These are phyloP conservation scores for Drosera spatulata DNA, from an alignment of 179 eudicot species.

Conservation along the genomic window DNA sequence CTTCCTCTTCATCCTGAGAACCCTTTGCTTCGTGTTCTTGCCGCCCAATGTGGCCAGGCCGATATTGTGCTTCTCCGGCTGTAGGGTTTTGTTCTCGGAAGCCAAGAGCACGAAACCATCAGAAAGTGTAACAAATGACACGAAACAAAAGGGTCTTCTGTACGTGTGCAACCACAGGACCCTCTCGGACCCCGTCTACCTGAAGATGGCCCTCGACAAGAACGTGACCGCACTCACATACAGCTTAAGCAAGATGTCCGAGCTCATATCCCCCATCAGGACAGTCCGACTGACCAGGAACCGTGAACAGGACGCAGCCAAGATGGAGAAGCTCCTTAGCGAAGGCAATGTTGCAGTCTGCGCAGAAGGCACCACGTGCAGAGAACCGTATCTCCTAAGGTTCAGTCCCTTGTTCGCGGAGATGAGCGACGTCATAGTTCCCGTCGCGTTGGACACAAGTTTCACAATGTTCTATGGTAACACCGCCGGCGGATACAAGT, in stretches of 20 bases:
- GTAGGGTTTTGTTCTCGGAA: conserved; percentile 17
- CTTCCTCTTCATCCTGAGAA: conserved; percentile 29
- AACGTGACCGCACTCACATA: conserved; percentile 58
- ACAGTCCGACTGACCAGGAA: conserved; percentile 44
- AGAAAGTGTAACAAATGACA: neutral
- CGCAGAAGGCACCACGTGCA: conserved; percentile 37
- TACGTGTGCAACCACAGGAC: conserved; percentile 73
- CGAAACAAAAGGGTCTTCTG: conserved; percentile 24
- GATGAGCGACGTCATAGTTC: no score
- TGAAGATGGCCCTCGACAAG: conserved; percentile 34
- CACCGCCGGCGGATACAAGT: no score
- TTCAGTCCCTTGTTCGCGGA: no score
- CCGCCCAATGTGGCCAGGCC: conserved; percentile 26
- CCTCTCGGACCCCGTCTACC: conserved; percentile 47
- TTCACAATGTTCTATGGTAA: no score
- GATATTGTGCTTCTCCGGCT: conserved; percentile 28
- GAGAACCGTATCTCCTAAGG: no score
- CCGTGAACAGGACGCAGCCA: conserved; percentile 30
- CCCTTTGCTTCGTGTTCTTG: conserved; percentile 18
- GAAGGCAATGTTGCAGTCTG: conserved; percentile 58
- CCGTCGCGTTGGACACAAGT: no score
- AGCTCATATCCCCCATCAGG: conserved; percentile 54
- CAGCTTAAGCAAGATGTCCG: conserved; percentile 53
- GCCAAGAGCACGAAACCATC: conserved; percentile 4
- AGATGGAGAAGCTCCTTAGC: conserved; percentile 34